Base-by-base conservation (phyloP, 352 stramenopile species). In the Pythium utonaiense region DNA sequence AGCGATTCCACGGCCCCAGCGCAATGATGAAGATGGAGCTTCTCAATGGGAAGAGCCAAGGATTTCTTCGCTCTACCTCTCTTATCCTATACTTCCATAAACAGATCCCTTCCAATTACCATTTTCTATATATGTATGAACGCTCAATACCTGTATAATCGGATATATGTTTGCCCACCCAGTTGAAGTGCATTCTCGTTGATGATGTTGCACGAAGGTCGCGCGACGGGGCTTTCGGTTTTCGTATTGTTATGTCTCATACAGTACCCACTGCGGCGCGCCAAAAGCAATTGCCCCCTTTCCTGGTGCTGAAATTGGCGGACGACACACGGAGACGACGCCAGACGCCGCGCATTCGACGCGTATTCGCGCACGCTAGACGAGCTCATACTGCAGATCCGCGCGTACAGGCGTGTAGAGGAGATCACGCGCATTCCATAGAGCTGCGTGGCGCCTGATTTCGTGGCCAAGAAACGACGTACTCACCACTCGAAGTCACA, bases 131-230 rank as follows among this genome's bases (percentile, higher is more conserved):
- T 33, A 33, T 33, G 28, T 33, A 33, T 33, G n/a, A n/a, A n/a
- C n/a, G n/a, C n/a, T 54, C 9, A 44, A 33, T 44, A 6, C 45
- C 56, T 57, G 0, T 44, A 41, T 22, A 2, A 57, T 30, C 31
- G 25, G 19, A 52, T 66, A 56, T 28, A 40, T 54, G 60, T 52
- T 53, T 28, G 52, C 22, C 19, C 12, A 17, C 10, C 48, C 40
- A 38, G 57, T 64, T 64, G 58, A 65, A 65, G 58, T 65, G 58
- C 8, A 33, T 30, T 25, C 19, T 33, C 41, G 53, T 53, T 36
- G 50, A 30, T n/a, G 22, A 49, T 19, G 52, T 66, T 27, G 60
- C 52, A 45, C 17, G 31, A 66, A 63, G 24, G 40, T 42, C 1
- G 41, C 28, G 21, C 47, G 21, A 24, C 3, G 8, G 5, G n/a